These are phyloP conservation scores for Cystobasidium pallidum DNA, from an alignment of 1,284 basidiomycete species.

Conservation along the genomic window DNA sequence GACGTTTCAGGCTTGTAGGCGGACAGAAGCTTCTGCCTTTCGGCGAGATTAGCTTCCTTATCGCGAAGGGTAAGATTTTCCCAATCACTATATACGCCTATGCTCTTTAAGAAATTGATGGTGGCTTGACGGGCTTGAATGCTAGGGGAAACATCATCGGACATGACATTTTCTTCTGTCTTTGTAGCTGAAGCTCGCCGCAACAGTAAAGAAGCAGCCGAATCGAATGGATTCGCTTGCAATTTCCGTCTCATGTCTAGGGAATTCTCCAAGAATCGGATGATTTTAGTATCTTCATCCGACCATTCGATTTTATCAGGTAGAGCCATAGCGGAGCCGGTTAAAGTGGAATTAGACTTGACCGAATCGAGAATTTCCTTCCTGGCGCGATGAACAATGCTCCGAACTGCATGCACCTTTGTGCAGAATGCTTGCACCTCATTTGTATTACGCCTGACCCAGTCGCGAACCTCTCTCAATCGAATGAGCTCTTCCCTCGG, in stretches of 20 bases:
- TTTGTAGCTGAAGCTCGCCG: constrained; percentile 61
- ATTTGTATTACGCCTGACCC: constrained; percentile 59
- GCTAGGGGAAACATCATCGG: constrained; percentile 47
- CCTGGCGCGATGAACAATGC: constrained; percentile 6
- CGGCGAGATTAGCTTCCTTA: constrained; percentile 54
- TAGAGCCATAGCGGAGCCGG: constrained; percentile 52
- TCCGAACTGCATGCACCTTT: constrained; percentile 62
- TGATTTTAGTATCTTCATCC: constrained; percentile 65
- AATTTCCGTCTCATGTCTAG: constrained; percentile 65
- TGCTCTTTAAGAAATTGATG: constrained; percentile 64
- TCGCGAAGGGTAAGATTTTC: constrained; percentile 62
- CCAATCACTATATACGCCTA: constrained; percentile 76
- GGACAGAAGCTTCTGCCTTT: constrained; percentile 26
- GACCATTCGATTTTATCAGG: constrained; percentile 60
- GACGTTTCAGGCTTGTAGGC: background rate
- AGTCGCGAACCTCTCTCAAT: constrained; percentile 63
- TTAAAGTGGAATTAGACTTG: constrained; percentile 47
- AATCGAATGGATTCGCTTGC: constrained; percentile 68
- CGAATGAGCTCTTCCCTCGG: constrained; percentile 66
- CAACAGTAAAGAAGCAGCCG: constrained; percentile 65
- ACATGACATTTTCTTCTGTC: background rate
- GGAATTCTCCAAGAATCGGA: constrained; percentile 69
- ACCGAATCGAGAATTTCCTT: constrained; percentile 53
- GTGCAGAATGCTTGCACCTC: constrained; percentile 64
- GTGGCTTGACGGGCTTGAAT: constrained; percentile 51